phyloP scores from a whole-genome alignment of 1,284 basidiomycete species.

The Ceratobasidium sp. region DNA sequence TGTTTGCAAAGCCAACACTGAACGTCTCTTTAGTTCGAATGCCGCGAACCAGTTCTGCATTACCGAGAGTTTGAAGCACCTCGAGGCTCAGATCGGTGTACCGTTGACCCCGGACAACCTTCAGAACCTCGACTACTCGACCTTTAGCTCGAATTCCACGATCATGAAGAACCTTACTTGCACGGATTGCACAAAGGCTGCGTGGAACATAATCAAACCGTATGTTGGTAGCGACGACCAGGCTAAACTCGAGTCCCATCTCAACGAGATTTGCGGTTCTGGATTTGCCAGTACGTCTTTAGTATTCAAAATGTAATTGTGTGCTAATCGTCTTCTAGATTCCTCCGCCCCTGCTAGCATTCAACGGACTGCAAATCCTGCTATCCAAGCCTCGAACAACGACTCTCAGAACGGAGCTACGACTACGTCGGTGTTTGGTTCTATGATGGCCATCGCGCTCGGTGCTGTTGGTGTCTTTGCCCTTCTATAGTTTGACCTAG shows the following conservation, averaged over 20 bases:
- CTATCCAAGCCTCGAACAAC: not conserved
- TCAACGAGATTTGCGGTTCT: conserved; percentile 12
- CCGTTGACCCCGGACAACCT: conserved; percentile 23
- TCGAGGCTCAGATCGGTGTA: not conserved
- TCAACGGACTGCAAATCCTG: conserved; percentile 14
- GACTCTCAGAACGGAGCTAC: conserved; percentile 1
- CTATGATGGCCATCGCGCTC: not conserved
- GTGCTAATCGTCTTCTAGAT: not conserved
- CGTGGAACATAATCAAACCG: conserved; percentile 18
- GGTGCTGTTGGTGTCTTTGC: conserved; percentile 9
- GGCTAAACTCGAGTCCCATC: not conserved
- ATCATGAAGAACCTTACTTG: conserved; percentile 4
- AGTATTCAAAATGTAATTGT: not conserved
- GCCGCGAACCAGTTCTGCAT: conserved; percentile 8
- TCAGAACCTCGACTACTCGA: not conserved
- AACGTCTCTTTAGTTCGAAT: not conserved
- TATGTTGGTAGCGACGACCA: not conserved
- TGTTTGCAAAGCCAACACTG: not conserved
- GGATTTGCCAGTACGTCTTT: conserved; percentile 16
- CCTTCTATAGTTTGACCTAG: not conserved
- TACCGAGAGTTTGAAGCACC: not conserved
- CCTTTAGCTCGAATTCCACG: not conserved
- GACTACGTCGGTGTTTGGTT: not conserved
- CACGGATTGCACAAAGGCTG: conserved; percentile 31
- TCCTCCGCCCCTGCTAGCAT: conserved; percentile 2